Evolutionary conservation across 805 yeast species (phyloP).

Genomic region (Cyberlindnera samutprakarnensis): DNA sequence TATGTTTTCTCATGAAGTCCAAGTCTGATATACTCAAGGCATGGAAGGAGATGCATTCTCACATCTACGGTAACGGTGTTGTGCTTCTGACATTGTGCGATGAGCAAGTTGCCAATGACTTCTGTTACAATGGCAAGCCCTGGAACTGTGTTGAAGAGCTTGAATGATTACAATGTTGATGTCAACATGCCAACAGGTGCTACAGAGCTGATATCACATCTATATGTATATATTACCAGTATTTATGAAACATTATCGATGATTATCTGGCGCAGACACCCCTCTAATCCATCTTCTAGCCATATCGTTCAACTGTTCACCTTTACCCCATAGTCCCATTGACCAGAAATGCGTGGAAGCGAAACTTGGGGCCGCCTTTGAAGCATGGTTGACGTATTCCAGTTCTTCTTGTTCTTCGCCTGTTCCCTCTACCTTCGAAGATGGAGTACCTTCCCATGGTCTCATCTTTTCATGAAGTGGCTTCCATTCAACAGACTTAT

Average conservation of each 20-base stretch:
- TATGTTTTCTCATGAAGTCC: background rate
- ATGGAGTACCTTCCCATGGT: constrained; percentile 43
- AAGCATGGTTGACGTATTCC: constrained; percentile 9
- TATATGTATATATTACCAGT: background rate
- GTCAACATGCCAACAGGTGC: background rate
- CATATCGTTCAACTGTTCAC: constrained; percentile 37
- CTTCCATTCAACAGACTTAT: constrained; percentile 50
- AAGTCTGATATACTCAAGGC: constrained; percentile 1
- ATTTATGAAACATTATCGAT: too few species aligned
- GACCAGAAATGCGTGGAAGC: constrained; percentile 55
- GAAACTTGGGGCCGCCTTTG: constrained; percentile 30
- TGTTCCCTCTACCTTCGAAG: background rate
- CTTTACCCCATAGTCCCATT: constrained; percentile 55
- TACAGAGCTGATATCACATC: too few species aligned
- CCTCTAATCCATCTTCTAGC: constrained; percentile 52
- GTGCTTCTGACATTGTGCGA: constrained; percentile 6
- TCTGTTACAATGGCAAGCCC: background rate
- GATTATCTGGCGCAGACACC: background rate
- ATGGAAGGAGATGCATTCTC: constrained; percentile 6
- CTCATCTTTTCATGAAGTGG: constrained; percentile 45
- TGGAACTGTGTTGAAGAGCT: background rate
- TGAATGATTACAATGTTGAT: background rate
- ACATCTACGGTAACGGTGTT: background rate
- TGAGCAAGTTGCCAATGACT: constrained; percentile 3
- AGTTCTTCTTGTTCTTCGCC: constrained; percentile 9